Evolutionary conservation across 495 filamentous ascomycete species (phyloP).

Genomic region (Staphylotrichum longicolle): DNA sequence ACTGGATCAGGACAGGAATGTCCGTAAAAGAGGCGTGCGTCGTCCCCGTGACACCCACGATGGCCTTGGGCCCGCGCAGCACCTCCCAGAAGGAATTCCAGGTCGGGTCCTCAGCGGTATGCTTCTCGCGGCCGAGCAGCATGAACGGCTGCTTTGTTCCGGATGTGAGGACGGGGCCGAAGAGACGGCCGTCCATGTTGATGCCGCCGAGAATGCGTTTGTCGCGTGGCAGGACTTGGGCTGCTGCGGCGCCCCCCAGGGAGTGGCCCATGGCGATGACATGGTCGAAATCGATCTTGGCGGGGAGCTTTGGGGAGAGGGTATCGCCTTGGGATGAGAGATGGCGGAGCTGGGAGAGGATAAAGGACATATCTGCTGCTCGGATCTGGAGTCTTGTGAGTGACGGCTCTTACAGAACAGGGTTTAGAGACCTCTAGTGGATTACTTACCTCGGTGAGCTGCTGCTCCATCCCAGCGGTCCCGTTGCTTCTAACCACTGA

Average conservation of each 20-base stretch:
- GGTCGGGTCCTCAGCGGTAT: not conserved
- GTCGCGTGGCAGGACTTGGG: not conserved
- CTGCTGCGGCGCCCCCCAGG: not conserved
- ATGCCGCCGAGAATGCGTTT: not conserved
- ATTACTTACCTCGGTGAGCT: slow-evolving; percentile 1
- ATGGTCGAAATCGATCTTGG: not conserved
- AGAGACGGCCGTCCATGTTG: slow-evolving; percentile 3
- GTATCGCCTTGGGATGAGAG: not conserved
- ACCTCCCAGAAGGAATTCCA: not conserved
- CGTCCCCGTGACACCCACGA: not conserved
- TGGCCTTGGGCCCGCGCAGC: not conserved
- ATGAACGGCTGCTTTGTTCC: not conserved
- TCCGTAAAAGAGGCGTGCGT: not conserved
- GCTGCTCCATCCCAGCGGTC: not conserved
- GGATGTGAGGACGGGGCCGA: not conserved
- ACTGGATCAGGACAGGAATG: not conserved
- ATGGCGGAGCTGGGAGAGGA: not conserved
- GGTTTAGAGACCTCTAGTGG: not conserved
- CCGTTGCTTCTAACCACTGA: not conserved
- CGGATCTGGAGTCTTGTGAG: not conserved
- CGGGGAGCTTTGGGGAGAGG: not conserved
- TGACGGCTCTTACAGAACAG: not conserved
- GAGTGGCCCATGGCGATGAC: slow-evolving; percentile 8
- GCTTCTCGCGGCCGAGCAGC: not conserved
- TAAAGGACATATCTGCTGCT: not conserved